Evolutionary conservation across 129 eudicot species (phyloP).

Genomic region (Cynara cardunculus): DNA sequence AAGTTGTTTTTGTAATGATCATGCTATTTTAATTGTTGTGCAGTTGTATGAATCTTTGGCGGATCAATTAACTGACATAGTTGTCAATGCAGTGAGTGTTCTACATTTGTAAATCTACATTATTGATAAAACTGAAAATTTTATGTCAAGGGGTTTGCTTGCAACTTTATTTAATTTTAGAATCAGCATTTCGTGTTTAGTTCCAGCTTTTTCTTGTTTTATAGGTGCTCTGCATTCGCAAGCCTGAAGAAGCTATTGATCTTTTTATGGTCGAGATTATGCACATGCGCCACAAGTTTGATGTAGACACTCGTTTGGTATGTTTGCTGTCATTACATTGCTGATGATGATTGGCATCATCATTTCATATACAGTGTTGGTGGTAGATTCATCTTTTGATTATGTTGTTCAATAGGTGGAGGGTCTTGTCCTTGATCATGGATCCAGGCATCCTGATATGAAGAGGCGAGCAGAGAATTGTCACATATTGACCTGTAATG

Average conservation of each 20-base stretch:
- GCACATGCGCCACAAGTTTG: conserved; percentile 99
- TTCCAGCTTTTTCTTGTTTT: background rate
- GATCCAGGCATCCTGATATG: conserved; percentile 99
- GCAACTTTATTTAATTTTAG: background rate
- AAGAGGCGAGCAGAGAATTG: conserved; percentile 98
- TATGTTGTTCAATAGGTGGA: conserved; percentile 56
- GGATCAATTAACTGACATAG: conserved; percentile 91
- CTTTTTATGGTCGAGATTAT: conserved; percentile 98
- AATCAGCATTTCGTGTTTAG: background rate
- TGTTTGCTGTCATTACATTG: conserved; percentile 7
- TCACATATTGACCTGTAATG: conserved; percentile 82
- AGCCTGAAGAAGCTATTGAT: conserved; percentile 90
- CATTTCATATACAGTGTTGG: background rate
- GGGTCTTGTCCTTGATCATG: conserved; percentile 99
- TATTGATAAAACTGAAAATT: background rate
- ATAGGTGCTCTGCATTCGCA: conserved; percentile 90
- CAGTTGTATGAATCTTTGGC: conserved; percentile 95
- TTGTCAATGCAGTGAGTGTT: conserved; percentile 70
- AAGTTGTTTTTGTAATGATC: background rate
- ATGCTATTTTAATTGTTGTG: conserved; percentile 1
- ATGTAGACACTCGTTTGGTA: conserved; percentile 97
- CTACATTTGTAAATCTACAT: background rate
- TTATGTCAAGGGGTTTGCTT: background rate
- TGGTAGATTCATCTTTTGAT: background rate
- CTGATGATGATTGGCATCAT: background rate